Evolutionary conservation across 805 yeast genomes (phyloP).

Genomic region (Scheffersomyces stipitis): DNA sequence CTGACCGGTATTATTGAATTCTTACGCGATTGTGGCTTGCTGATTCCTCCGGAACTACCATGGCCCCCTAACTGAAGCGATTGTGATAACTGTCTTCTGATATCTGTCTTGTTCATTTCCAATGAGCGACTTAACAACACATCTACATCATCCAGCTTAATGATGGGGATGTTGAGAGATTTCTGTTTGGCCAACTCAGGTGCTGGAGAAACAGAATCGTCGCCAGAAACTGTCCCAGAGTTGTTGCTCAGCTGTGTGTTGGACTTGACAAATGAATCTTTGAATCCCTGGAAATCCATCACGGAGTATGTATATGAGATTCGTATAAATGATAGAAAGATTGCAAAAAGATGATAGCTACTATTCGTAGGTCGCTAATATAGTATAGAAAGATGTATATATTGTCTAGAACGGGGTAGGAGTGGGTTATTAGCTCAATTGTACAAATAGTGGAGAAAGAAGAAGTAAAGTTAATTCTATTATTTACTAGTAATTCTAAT

Average conservation of each 20-base stretch:
- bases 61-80: constrained; percentile 28
- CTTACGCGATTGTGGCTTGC: constrained; percentile 39
- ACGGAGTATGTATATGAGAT: too few species aligned
- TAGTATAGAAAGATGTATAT: too few species aligned
- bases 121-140: constrained; percentile 28
- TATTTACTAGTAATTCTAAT: too few species aligned
- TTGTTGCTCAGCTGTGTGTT: constrained; percentile 10
- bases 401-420: too few species aligned
- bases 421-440: too few species aligned
- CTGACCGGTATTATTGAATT: constrained; percentile 29
- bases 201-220: constrained; percentile 13
- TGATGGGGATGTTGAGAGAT: constrained; percentile 27
- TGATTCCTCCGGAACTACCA: constrained; percentile 26
- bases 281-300: constrained; percentile 15
- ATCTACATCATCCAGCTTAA: constrained; percentile 24
- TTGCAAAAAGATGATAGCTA: too few species aligned
- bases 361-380: too few species aligned
- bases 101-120: constrained; percentile 18
- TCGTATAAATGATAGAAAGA: too few species aligned
- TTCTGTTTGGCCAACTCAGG: constrained; percentile 9
- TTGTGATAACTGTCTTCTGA: constrained; percentile 42
- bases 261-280: constrained; percentile 14
- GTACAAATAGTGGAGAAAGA: too few species aligned
- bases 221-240: constrained; percentile 14
- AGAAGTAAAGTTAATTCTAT: too few species aligned